These are phyloP conservation scores for Xylariales sp. DNA, from an alignment of 2,329 filamentous ascomycete species.

Conservation along the genomic window DNA sequence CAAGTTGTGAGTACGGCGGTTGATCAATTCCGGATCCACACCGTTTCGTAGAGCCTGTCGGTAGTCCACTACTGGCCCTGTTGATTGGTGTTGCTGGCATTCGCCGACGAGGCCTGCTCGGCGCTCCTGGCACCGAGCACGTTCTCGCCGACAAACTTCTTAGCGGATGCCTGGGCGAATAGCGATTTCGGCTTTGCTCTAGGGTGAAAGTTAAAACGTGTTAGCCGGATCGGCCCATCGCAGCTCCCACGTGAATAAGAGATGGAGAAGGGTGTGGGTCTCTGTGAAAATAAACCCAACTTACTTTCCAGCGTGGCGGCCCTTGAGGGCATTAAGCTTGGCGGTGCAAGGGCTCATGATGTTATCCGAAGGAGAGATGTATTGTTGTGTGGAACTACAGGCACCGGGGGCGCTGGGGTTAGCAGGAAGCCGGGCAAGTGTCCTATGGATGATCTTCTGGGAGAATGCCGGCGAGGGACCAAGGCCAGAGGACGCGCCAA, in stretches of 20 bases:
- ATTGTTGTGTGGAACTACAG: constrained; percentile 61
- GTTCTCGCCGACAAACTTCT: constrained; percentile 66
- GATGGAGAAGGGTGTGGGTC: background rate
- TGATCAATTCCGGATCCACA: constrained; percentile 11
- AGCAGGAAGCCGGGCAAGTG: constrained; percentile 43
- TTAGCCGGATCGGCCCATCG: background rate
- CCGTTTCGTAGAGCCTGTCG: constrained; percentile 1
- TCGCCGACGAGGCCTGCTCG: constrained; percentile 24
- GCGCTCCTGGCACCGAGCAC: constrained; percentile 52
- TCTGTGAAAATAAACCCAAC: constrained; percentile 46
- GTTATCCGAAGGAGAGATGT: constrained; percentile 86
- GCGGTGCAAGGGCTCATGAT: constrained; percentile 89
- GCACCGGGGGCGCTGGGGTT: constrained; percentile 37
- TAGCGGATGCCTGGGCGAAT: constrained; percentile 73
- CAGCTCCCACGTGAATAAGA: background rate
- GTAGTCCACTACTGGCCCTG: constrained; percentile 8
- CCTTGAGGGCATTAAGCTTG: constrained; percentile 83
- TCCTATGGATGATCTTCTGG: constrained; percentile 39
- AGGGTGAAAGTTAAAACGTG: constrained; percentile 29
- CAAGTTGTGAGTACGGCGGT: constrained; percentile 31
- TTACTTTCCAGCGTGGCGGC: constrained; percentile 83
- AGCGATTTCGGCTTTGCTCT: constrained; percentile 76
- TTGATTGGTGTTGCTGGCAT: background rate
- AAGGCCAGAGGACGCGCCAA: constrained; percentile 31
- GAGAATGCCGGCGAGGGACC: constrained; percentile 36